A percentile compares a stretch with the other conserved stretches of the same genome.
Evolutionary conservation across 257 asterid species (phyloP).

Genomic region (Craterostigma plantagineum): DNA sequence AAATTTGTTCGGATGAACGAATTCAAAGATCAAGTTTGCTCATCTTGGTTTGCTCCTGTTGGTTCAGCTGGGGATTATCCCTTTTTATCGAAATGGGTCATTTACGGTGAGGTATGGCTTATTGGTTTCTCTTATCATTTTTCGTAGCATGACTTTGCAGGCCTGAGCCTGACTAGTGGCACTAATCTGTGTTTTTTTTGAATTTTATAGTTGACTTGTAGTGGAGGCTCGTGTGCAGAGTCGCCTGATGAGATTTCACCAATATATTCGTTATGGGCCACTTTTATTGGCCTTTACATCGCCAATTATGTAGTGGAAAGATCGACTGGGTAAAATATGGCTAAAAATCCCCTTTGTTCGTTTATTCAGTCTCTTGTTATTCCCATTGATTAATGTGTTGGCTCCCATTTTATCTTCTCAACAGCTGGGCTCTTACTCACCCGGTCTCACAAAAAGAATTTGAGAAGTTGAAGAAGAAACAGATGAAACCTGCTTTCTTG

Average conservation of each 20-base stretch:
- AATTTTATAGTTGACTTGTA: slow-evolving; percentile 56
- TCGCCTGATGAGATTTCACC: slow-evolving; percentile 92
- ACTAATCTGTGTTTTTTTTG: slow-evolving; percentile 9
- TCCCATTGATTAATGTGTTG: background rate
- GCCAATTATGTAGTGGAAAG: slow-evolving; percentile 99
- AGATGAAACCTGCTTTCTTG: slow-evolving; percentile 83
- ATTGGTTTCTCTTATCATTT: slow-evolving; percentile 2
- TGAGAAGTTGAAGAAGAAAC: slow-evolving; percentile 76
- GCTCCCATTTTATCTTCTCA: slow-evolving; percentile 4
- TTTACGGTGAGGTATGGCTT: slow-evolving; percentile 79
- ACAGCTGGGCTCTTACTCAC: slow-evolving; percentile 98
- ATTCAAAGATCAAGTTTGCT: slow-evolving; percentile 79
- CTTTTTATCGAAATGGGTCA: slow-evolving; percentile 83
- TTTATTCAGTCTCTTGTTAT: too few relatives aligned
- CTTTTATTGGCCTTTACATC: slow-evolving; percentile 93
- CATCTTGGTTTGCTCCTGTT: slow-evolving; percentile 99
- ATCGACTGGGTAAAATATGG: slow-evolving; percentile 76
- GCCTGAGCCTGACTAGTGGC: too few relatives aligned
- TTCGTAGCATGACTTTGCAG: too few relatives aligned
- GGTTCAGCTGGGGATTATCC: slow-evolving; percentile 91
- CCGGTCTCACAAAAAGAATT: slow-evolving; percentile 77
- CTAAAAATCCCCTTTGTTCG: background rate
- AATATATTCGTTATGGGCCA: slow-evolving; percentile 94
- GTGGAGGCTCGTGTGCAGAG: slow-evolving; percentile 67
- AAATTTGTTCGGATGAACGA: slow-evolving; percentile 74